A percentile compares a stretch with the other conserved stretches of the same genome.
phyloP scores from a whole-genome alignment of 106 monocot species.

The Dactylorhiza incarnata region DNA sequence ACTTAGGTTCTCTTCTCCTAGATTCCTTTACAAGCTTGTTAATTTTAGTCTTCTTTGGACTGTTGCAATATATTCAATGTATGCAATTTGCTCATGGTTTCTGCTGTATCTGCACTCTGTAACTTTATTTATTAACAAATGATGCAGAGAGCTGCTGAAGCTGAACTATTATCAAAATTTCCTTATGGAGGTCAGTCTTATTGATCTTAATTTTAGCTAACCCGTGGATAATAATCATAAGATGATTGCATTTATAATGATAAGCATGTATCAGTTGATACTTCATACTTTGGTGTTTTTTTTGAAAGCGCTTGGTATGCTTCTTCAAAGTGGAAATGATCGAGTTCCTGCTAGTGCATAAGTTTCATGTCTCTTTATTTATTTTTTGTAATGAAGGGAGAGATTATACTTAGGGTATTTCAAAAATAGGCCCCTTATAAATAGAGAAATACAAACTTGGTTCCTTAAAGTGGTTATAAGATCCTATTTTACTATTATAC shows the following conservation, averaged over 20 bases:
- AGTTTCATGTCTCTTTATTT: not conserved
- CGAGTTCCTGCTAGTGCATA: not conserved
- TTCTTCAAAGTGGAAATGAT: not conserved
- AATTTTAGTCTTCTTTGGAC: not conserved
- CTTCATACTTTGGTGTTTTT: not conserved
- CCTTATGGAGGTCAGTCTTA: constrained; percentile 53
- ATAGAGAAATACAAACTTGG: not conserved
- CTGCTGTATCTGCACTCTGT: not conserved
- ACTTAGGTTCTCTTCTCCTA: not conserved
- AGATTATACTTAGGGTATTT: not conserved
- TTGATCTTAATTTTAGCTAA: not conserved
- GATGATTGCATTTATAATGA: not conserved
- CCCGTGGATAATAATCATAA: not conserved
- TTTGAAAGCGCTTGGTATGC: not conserved
- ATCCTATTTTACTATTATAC: not conserved
- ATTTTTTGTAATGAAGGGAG: not conserved
- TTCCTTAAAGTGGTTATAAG: not conserved
- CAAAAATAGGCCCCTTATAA: not conserved
- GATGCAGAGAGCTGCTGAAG: constrained; percentile 75
- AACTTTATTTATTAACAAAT: not conserved
- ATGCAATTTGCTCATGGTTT: not conserved
- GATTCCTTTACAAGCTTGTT: not conserved
- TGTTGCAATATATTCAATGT: not conserved
- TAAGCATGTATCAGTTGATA: not conserved
- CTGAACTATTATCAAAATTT: constrained; percentile 61